Evolutionary conservation across 2,329 filamentous ascomycete species (phyloP), one percentile per base, ranked within the genome.

Genomic region (Penicillium olsonii): DNA sequence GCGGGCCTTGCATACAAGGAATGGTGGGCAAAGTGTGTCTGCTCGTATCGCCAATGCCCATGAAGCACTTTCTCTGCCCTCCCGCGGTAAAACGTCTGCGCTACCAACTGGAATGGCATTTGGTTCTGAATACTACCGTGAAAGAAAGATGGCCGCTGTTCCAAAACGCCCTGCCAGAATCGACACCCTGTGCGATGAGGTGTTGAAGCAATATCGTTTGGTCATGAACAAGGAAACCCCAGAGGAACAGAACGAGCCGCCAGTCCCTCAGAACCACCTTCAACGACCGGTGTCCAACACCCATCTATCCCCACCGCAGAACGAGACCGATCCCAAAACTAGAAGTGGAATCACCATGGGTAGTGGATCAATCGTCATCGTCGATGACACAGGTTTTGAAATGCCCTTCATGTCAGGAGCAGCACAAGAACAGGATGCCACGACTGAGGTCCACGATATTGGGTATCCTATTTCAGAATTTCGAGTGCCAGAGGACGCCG

Each of bases 351-450:
- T 92, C 37, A 94, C 90, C 0, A 78, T 79, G 10, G 88, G 90
- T n/a, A 95, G 90, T 75, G 87, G 92, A 64, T 95, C 90, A 0
- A 95, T 96, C 57, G 80, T 96, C 47, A 95, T 96, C 63, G 84
- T 95, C 29, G 89, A 95, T 59, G 81, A 81, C 55, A 83, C 81
- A 26, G 72, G 73, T 7, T 59, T 69, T 8, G 61, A 69, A 31
- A 55, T 67, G 26, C 68, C 70, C n/a, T 45, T 66, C 4, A 74
- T 72, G 66, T 68, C 73, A 10, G 73, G 73, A 7, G 72, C 65
- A 4, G 52, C 72, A 12, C 47, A 53, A 24, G 54, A 52, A 6
- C 47, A 53, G 22, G 55, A 52, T 5, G 20, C 42, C 12, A 48
- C 41, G 33, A 19, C 40, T 14, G 42, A 37, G n/a, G 9, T 7